phyloP scores from a whole-genome alignment of 805 yeast genomes.

The Blastobotrys terrestris region DNA sequence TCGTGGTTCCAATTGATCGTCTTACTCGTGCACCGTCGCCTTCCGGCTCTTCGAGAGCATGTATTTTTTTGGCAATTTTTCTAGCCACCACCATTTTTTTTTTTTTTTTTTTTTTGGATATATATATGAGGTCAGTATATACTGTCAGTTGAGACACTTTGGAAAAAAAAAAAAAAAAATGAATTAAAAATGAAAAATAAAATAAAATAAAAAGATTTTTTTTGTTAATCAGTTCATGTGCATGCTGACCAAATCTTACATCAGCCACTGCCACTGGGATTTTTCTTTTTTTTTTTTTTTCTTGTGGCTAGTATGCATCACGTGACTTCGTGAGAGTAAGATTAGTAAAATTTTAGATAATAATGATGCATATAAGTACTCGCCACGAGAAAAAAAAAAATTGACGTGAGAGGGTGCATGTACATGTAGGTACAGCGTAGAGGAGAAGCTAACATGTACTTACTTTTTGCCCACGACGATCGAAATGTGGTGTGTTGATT shows the following conservation, averaged over 20 bases:
- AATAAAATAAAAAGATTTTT: neutral
- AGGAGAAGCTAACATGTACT: neutral
- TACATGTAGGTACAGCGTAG: neutral
- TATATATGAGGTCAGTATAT: too few relatives aligned
- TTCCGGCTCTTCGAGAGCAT: slow-evolving; percentile 66
- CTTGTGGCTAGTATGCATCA: neutral
- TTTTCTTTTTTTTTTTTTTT: too few relatives aligned
- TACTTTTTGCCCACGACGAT: neutral
- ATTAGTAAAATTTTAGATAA: neutral
- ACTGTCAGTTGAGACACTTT: too few relatives aligned
- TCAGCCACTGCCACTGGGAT: neutral
- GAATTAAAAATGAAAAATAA: too few relatives aligned
- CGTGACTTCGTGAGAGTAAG: neutral
- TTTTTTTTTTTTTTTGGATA: too few relatives aligned
- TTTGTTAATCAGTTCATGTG: neutral
- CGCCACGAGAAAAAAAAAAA: too few relatives aligned
- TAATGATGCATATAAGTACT: neutral
- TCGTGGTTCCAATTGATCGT: slow-evolving; percentile 65
- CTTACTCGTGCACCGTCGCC: slow-evolving; percentile 86
- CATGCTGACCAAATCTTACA: neutral
- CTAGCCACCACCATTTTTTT: slow-evolving; percentile 24
- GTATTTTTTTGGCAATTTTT: slow-evolving; percentile 43
- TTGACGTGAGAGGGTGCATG: neutral
- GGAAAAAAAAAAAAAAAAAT: too few relatives aligned
- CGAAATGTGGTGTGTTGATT: neutral